Evolutionary conservation across 768 basidiomycete species (phyloP), one percentile per base, ranked within the genome.

Genomic region (Collybia sordida): DNA sequence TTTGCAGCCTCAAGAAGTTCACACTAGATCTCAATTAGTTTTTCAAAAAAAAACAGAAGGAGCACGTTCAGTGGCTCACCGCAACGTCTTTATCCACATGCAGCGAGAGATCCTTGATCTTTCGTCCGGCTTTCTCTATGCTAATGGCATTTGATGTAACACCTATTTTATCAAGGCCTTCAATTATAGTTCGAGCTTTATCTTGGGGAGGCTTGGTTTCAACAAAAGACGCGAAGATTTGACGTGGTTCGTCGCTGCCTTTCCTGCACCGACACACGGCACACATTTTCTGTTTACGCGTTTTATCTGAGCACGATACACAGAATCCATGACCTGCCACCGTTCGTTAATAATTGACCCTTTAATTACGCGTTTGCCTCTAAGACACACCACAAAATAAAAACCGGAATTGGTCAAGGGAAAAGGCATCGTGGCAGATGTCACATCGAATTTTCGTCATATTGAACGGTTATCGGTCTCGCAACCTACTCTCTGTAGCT

Each of bases 121-220:
- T 51, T 24, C 50, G 35, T 18, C 15, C 35, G 15, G 50, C 50
- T 17, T 43, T 22, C 36, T 51, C 43, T 8, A 51, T 25, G 19
- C 50, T 51, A 17, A 24, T 22, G 25, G 43, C 36, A 24, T 42
- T 31, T 15, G 50, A 38, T 24, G 25, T 19, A 9, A 25, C 42
- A 12, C 45, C 42, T 17, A 51, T 51, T 18, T 25, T 42, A 17
- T 45, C 50, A 6, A 51, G 43, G 8, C 50, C 43, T 21, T 45
- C 50, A 15, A 18, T 39, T 14, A 51, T 24, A 15, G 5, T 8
- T 17, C 35, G 36, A 5, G 50, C 42, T 21, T 18, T 45, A 36
- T 45, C 50, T 24, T 45, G 24, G 11, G 23, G 15, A 2, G 50
- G 45, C 9, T 31, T 19, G 17, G 14, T 25, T 25, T 47, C 45